Percentiles rank a stretch among this genome's conserved stretches.
Evolutionary conservation across 805 yeast genomes (phyloP).

Genomic region (Saturnispora dispora): DNA sequence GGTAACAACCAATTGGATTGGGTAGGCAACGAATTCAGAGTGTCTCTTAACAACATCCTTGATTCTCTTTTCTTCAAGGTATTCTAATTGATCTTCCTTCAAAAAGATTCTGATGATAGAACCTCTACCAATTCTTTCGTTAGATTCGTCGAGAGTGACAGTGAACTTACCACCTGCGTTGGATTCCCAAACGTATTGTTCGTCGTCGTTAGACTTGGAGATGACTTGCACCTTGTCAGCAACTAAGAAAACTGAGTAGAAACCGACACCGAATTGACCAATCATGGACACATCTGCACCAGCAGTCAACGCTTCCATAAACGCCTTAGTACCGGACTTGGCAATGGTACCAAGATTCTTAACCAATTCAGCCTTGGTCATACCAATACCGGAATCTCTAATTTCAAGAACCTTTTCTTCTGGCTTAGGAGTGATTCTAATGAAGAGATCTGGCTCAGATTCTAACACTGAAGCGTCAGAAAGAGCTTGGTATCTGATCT

Average conservation of each 20-base stretch:
- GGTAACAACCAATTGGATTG: slow-evolving; percentile 95
- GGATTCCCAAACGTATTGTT: slow-evolving; percentile 99
- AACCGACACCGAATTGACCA: slow-evolving; percentile 99
- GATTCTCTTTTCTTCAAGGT: slow-evolving; percentile 98
- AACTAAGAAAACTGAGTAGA: slow-evolving; percentile 97
- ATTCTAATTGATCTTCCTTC: slow-evolving; percentile 98
- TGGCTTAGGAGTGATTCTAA: slow-evolving; percentile 95
- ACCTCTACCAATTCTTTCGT: slow-evolving; percentile 91
- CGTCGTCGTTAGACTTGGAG: slow-evolving; percentile 97
- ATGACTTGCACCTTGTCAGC: slow-evolving; percentile 98
- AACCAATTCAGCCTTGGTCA: slow-evolving; percentile 98
- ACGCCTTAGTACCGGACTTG: slow-evolving; percentile 98
- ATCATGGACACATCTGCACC: slow-evolving; percentile 99
- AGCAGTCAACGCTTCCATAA: slow-evolving; percentile 98
- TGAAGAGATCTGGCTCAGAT: slow-evolving; percentile 91
- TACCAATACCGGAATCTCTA: slow-evolving; percentile 99
- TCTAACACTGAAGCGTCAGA: slow-evolving; percentile 88
- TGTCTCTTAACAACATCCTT: slow-evolving; percentile 99
- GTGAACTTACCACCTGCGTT: slow-evolving; percentile 99
- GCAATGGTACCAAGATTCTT: slow-evolving; percentile 99
- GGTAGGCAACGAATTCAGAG: slow-evolving; percentile 98
- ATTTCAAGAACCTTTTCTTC: slow-evolving; percentile 90
- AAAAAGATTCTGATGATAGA: slow-evolving; percentile 87
- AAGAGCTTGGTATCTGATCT: slow-evolving; percentile 93
- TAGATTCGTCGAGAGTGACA: slow-evolving; percentile 78